Conservation (phyloP, 2,329 filamentous ascomycete species). For the Aspergillus jensenii region DNA sequence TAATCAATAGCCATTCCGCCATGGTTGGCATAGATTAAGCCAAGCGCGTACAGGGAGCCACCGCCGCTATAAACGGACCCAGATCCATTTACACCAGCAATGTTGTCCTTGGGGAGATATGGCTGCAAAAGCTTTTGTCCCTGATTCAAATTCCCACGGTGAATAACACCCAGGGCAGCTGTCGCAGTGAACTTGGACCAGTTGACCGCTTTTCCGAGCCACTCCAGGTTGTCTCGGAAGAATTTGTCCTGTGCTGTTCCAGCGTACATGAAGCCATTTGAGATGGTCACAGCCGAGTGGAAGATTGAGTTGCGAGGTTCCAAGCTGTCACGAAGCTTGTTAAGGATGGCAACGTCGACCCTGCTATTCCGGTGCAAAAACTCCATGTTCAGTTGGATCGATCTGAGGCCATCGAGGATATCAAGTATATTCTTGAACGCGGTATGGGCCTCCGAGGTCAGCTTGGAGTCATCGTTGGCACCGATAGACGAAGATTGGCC, state of each 20-base stretch:
- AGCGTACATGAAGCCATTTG: constrained; percentile 99
- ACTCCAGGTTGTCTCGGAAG: constrained; percentile 96
- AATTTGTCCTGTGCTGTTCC: constrained; percentile 98
- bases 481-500: constrained; percentile 46
- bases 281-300: constrained; percentile 95
- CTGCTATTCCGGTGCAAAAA: constrained; percentile 96
- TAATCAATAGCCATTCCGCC: constrained; percentile 73
- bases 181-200: constrained; percentile 99
- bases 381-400: constrained; percentile 91
- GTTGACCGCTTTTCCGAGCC: constrained; percentile 97
- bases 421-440: constrained; percentile 58
- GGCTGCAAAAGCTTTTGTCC: constrained; percentile 91
- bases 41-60: constrained; percentile 91
- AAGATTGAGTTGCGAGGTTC: constrained; percentile 98
- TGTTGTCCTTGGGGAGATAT: constrained; percentile 74
- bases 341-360: constrained; percentile 86
- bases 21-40: constrained; percentile 95
- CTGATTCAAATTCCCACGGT: constrained; percentile 90
- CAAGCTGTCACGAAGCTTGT: constrained; percentile 93
- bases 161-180: constrained; percentile 92
- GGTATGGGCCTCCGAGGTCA: constrained; percentile 52
- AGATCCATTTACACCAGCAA: constrained; percentile 64
- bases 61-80: constrained; percentile 95
- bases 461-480: constrained; percentile 42
- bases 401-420: constrained; percentile 83